Evolutionary conservation across 345 rosid species (phyloP).

Genomic region (Erodium maritimum): DNA sequence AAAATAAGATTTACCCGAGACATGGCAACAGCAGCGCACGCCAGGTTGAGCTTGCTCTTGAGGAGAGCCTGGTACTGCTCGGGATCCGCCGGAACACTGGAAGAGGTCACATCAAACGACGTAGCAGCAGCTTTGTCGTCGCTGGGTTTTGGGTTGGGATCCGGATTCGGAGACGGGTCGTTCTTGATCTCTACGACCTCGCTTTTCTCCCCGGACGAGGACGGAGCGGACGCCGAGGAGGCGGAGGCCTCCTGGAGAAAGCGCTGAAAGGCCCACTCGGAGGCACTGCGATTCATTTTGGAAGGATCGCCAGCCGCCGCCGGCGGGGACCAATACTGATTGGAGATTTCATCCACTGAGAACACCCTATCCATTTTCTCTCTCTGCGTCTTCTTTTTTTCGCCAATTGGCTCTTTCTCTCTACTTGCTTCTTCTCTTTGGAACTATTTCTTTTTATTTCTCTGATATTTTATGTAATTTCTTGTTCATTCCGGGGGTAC

Average conservation of each 20-base stretch:
- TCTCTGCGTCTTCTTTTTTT: conserved; percentile 5
- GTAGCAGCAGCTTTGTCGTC: not conserved
- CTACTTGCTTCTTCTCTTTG: not conserved
- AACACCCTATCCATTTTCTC: conserved; percentile 38
- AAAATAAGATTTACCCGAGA: conserved; percentile 27
- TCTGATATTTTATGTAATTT: too few species aligned
- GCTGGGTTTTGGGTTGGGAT: conserved; percentile 4
- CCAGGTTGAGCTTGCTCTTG: conserved; percentile 47
- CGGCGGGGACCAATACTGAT: conserved; percentile 33
- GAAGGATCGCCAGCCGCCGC: conserved; percentile 4
- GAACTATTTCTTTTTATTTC: not conserved
- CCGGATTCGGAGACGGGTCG: conserved; percentile 1
- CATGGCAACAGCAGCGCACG: conserved; percentile 63
- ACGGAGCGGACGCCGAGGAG: conserved; percentile 12
- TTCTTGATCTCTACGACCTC: conserved; percentile 24
- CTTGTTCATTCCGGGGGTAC: too few species aligned
- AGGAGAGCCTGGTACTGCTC: conserved; percentile 47
- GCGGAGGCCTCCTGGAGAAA: conserved; percentile 40
- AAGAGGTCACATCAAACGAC: conserved; percentile 1
- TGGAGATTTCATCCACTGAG: conserved; percentile 56
- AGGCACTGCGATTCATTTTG: conserved; percentile 46
- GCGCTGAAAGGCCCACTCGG: conserved; percentile 74
- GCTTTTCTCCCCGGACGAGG: conserved; percentile 12
- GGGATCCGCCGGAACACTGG: conserved; percentile 17
- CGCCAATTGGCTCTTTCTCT: not conserved